A percentile compares a stretch with the other conserved stretches of the same genome.
These are phyloP conservation scores for Didymella keratinophila DNA, from an alignment of 2,329 filamentous ascomycete species.

Conservation along the genomic window DNA sequence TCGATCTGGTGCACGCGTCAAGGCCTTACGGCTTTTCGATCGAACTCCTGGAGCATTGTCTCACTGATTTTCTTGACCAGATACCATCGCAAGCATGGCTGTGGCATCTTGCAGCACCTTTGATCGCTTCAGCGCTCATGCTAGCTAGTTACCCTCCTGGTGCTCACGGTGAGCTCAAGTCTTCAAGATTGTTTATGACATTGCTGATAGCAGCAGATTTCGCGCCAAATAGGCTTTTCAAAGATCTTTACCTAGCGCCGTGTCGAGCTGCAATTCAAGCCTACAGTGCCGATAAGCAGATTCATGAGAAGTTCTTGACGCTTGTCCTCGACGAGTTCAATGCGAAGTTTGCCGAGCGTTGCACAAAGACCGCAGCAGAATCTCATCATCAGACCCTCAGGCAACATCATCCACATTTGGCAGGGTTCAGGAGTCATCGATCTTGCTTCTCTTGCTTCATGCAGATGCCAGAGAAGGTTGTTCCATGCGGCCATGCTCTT, in stretches of 20 bases:
- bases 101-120: slow-evolving; percentile 30
- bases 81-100: slow-evolving; percentile 35
- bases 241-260: neutral
- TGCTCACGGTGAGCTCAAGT: slow-evolving; percentile 28
- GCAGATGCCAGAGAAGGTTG: slow-evolving; percentile 26
- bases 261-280: neutral
- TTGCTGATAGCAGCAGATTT: slow-evolving; percentile 1
- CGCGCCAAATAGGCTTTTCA: neutral
- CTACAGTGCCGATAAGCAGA: neutral
- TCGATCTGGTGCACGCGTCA: slow-evolving; percentile 28
- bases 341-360: neutral
- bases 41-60: slow-evolving; percentile 17
- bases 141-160: slow-evolving; percentile 35
- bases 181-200: neutral
- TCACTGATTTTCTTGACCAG: slow-evolving; percentile 29
- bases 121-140: slow-evolving; percentile 36
- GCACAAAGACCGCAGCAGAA: neutral
- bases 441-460: slow-evolving; percentile 27
- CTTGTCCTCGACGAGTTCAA: neutral
- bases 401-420: slow-evolving; percentile 16
- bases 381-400: neutral
- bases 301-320: neutral
- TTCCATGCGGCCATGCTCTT: slow-evolving; percentile 23
- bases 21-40: slow-evolving; percentile 26
- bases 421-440: slow-evolving; percentile 20